These are phyloP conservation scores for Pleurotus salmoneostramineus DNA, from an alignment of 768 basidiomycete genomes.

Conservation along the genomic window DNA sequence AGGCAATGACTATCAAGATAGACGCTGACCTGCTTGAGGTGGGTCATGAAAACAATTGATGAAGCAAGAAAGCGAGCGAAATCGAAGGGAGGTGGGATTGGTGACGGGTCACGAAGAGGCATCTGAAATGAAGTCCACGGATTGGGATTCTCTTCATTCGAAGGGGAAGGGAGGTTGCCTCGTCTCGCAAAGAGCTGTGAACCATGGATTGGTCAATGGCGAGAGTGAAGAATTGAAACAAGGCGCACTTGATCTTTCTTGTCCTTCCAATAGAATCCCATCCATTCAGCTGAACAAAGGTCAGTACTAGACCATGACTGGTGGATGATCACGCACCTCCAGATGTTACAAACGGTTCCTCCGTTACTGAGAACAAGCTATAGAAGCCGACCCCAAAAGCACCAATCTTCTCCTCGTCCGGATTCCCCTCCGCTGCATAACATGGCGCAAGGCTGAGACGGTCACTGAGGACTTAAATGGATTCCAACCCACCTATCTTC, in stretches of 20 bases:
- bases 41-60: conserved; percentile 89
- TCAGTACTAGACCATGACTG: conserved; percentile 16
- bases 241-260: conserved; percentile 75
- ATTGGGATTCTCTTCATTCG: conserved; percentile 11
- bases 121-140: conserved; percentile 91
- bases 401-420: conserved; percentile 92
- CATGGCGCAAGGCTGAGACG: background rate
- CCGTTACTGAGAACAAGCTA: conserved; percentile 78
- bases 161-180: conserved; percentile 49
- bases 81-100: conserved; percentile 82
- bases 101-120: conserved; percentile 73
- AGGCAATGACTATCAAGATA: conserved; percentile 79
- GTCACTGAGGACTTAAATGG: background rate
- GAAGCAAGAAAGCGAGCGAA: conserved; percentile 87
- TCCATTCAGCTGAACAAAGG: conserved; percentile 65
- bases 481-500: conserved; percentile 65
- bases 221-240: background rate
- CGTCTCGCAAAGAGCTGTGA: conserved; percentile 79
- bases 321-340: conserved; percentile 43
- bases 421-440: conserved; percentile 79
- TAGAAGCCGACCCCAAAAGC: conserved; percentile 83
- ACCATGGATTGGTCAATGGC: conserved; percentile 8
- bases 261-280: conserved; percentile 96
- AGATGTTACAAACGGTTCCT: conserved; percentile 79
- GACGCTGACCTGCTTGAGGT: conserved; percentile 72